Percentiles rank a stretch among this genome's conserved stretches.
These are phyloP conservation scores for Melampsora occidentalis DNA, from an alignment of 1,284 basidiomycete genomes.

Conservation along the genomic window DNA sequence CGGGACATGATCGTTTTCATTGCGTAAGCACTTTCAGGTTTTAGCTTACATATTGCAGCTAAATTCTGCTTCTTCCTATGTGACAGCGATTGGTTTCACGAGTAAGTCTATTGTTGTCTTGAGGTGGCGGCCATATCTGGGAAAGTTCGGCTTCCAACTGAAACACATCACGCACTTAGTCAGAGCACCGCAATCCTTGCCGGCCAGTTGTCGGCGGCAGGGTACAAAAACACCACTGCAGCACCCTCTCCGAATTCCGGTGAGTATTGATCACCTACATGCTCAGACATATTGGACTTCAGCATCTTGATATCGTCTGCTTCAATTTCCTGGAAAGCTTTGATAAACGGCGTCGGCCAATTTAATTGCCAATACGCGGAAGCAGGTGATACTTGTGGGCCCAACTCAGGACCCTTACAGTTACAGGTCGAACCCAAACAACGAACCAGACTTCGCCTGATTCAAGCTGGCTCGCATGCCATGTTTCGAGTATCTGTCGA, in stretches of 20 bases:
- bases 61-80: not conserved
- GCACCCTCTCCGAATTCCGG: conserved; percentile 56
- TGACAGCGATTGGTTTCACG: conserved; percentile 39
- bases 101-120: conserved; percentile 14
- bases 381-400: not conserved
- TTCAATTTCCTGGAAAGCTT: conserved; percentile 18
- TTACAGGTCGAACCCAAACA: not conserved
- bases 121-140: too few relatives aligned
- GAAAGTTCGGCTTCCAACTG: not conserved
- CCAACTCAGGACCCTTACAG: not conserved
- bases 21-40: not conserved
- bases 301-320: conserved; percentile 58
- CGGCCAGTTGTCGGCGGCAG: conserved; percentile 44
- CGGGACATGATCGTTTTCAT: conserved; percentile 31
- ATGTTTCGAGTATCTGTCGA: conserved; percentile 49
- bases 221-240: conserved; percentile 50
- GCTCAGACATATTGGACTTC: not conserved
- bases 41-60: not conserved
- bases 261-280: not conserved
- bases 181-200: conserved; percentile 8
- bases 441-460: conserved; percentile 58
- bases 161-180: not conserved
- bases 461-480: conserved; percentile 57
- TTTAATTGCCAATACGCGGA: conserved; percentile 28
- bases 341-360: conserved; percentile 32